Base-by-base conservation (phyloP, 768 basidiomycete genomes). In the Pulveroboletus sp. region DNA sequence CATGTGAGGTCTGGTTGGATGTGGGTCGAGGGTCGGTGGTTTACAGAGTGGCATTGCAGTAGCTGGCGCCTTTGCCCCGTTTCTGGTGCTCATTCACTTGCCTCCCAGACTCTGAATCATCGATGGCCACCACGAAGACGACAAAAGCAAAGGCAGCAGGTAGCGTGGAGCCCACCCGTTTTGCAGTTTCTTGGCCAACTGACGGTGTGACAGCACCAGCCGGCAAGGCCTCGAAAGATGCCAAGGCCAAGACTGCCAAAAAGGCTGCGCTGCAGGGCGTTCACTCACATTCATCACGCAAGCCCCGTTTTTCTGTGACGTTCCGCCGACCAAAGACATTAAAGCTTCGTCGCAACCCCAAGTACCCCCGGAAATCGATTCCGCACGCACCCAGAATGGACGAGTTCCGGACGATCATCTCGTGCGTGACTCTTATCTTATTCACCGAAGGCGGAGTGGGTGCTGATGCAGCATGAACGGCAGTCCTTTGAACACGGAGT, bases 281-380 rank as follows among this genome's bases (percentile, higher is more conserved):
- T 39, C 78, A 87, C 68, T 80, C 82, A 31, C 85, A 86, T 66
- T 74, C 80, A 15, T 67, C 80, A 59, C 86, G 92, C 72, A 96
- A 95, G 76, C 77, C 82, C 42, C 85, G 93, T 55, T 82, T 75
- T 64, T 85, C 85, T 33, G 92, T 93, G 51, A 86, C 90, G 31
- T 98, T 99, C 86, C 88, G 90, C 76, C 88, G 92, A 57, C 95
- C 95, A 54, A 94, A 92, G 79, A 97, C 96, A 49, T 81, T 97
- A 56, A 80, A 78, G 54, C 83, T 96, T 31, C 61, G 81, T 45
- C 89, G 95, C 49, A 77, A 80, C 38, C 94, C 95, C 56, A 85
- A 85, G 71, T 97, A 98, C 80, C 91, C 89, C n/a, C 86, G 95
- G 65, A 97, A 94, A 74, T 87, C 86, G 46, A 79, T 98, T 60